Percentiles rank a stretch among this genome's conserved stretches.
Evolutionary conservation across 1,284 basidiomycete genomes (phyloP).

Genomic region (Schizophyllum amplum): DNA sequence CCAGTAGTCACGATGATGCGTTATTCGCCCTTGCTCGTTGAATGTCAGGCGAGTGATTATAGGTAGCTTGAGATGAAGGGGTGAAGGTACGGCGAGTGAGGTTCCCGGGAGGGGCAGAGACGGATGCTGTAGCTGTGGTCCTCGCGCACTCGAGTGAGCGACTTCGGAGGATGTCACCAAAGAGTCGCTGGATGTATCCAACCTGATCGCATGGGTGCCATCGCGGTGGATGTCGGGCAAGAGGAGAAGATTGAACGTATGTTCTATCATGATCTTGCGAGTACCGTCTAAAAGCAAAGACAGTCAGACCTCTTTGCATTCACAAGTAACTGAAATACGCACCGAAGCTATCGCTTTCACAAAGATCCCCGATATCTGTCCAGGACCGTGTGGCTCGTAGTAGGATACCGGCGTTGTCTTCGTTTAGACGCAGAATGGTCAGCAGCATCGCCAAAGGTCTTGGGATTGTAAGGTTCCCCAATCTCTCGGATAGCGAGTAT

Average conservation of each 20-base stretch:
- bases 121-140: constrained; percentile 15
- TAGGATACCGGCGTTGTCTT: constrained; percentile 23
- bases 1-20: constrained; percentile 69
- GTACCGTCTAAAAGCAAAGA: constrained; percentile 46
- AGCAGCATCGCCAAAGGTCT: constrained; percentile 51
- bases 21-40: constrained; percentile 67
- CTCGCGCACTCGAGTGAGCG: constrained; percentile 14
- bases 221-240: constrained; percentile 44
- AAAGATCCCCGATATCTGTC: constrained; percentile 66
- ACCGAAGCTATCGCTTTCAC: constrained; percentile 72
- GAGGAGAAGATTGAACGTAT: constrained; percentile 50
- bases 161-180: constrained; percentile 23
- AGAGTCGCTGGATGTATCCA: neutral
- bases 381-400: constrained; percentile 42
- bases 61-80: constrained; percentile 60
- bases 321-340: constrained; percentile 19
- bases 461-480: constrained; percentile 56
- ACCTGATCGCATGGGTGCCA: constrained; percentile 18
- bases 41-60: constrained; percentile 63
- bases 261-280: constrained; percentile 62
- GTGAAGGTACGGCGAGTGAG: constrained; percentile 49
- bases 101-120: constrained; percentile 46
- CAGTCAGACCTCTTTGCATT: neutral
- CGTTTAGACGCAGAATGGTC: constrained; percentile 38
- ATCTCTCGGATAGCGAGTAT: constrained; percentile 45